Evolutionary conservation across 169 alveolate species (phyloP).

Genomic region (Plasmodium vinckei): DNA sequence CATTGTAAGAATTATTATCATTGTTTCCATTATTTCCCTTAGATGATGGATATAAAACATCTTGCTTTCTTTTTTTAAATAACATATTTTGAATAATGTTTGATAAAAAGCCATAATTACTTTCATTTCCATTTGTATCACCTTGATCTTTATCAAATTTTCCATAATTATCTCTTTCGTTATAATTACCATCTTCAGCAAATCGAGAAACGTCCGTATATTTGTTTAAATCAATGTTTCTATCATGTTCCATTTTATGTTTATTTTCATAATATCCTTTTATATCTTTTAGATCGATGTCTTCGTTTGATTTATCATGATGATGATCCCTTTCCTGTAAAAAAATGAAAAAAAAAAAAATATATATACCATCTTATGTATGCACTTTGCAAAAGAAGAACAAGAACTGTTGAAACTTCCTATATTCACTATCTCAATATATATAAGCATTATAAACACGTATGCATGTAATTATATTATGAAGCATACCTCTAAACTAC

Average conservation of each 20-base stretch:
- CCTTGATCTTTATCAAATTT: conserved; percentile 35
- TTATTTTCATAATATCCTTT: conserved; percentile 35
- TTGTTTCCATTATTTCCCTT: background rate
- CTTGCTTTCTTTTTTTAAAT: conserved; percentile 26
- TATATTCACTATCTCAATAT: background rate
- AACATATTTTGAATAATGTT: conserved; percentile 30
- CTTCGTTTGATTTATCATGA: background rate
- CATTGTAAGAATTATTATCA: conserved; percentile 10
- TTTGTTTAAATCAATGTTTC: conserved; percentile 29
- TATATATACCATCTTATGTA: too few species aligned
- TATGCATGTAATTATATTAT: background rate
- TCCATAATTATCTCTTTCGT: conserved; percentile 28
- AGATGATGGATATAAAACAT: background rate
- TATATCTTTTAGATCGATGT: conserved; percentile 19
- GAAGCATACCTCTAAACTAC: conserved; percentile 22
- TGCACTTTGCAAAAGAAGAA: background rate
- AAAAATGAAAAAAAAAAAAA: background rate
- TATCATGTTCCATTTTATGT: conserved; percentile 16
- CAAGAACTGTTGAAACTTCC: too few species aligned
- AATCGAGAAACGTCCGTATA: conserved; percentile 7
- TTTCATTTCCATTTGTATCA: conserved; percentile 11
- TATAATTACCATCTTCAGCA: conserved; percentile 26
- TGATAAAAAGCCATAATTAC: conserved; percentile 20
- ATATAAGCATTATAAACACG: background rate
- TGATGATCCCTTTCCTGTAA: conserved; percentile 17